These are phyloP conservation scores for Pinus taeda DNA, from an alignment of 75 land plant genomes.

Conservation along the genomic window DNA sequence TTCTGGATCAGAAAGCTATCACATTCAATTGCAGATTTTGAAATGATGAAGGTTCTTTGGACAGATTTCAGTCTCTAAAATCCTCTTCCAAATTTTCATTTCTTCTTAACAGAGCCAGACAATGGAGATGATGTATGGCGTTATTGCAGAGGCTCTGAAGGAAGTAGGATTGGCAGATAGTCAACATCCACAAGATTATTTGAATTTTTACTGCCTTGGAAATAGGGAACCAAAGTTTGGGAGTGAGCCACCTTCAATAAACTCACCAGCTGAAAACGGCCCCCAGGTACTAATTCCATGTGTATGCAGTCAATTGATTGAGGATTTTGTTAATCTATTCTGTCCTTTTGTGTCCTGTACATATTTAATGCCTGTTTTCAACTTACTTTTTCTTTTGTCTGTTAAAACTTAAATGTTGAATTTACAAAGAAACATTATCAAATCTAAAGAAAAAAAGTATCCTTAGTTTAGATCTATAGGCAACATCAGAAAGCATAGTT, in stretches of 20 bases:
- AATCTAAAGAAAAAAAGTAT: not conserved
- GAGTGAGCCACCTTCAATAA: constrained; percentile 11
- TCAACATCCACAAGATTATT: constrained; percentile 60
- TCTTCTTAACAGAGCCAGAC: constrained; percentile 64
- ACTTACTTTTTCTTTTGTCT: not conserved
- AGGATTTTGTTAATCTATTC: not conserved
- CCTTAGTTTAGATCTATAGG: not conserved
- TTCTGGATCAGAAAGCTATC: not conserved
- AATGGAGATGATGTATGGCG: constrained; percentile 86
- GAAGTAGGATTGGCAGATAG: constrained; percentile 49
- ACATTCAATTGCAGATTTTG: not conserved
- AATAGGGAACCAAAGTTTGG: constrained; percentile 51
- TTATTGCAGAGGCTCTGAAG: constrained; percentile 61
- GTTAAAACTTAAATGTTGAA: too few relatives aligned
- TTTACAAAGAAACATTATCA: not conserved
- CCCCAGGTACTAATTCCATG: constrained; percentile 9
- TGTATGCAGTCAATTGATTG: not conserved
- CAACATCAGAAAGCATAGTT: not conserved
- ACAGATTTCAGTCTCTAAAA: not conserved
- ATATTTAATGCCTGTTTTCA: not conserved
- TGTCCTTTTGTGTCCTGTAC: not conserved
- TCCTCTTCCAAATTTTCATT: not conserved
- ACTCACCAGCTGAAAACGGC: constrained; percentile 11
- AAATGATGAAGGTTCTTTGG: not conserved
- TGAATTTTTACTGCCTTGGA: constrained; percentile 91